Conservation (phyloP, 306 rosid species). For the barrel medic (Medicago truncatula) region DNA sequence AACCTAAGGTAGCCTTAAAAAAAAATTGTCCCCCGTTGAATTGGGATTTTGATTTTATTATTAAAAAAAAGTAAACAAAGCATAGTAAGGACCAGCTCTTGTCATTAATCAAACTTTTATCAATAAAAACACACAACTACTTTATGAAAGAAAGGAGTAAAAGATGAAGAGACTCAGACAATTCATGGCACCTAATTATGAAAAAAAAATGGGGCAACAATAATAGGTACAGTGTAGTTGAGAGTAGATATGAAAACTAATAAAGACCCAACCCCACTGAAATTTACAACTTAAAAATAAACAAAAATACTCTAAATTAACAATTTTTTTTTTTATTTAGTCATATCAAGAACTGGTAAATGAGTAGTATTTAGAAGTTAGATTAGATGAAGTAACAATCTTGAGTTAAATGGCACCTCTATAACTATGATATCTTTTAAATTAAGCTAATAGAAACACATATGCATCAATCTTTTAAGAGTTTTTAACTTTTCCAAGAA, state of each 20-base stretch:
- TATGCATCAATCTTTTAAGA: background rate
- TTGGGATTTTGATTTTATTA: background rate
- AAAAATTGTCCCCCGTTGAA: background rate
- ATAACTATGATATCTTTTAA: too few species aligned
- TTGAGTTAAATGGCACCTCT: background rate
- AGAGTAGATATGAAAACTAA: conserved; percentile 34
- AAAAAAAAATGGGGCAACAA: conserved; percentile 17
- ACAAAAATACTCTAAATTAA: background rate
- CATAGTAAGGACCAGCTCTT: background rate
- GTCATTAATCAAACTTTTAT: conserved; percentile 10
- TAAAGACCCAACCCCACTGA: conserved; percentile 34
- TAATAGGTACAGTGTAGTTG: conserved; percentile 26
- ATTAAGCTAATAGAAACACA: background rate
- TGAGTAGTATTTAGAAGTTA: background rate
- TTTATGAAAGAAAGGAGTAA: background rate
- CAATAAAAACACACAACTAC: background rate
- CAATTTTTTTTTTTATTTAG: background rate
- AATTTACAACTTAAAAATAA: background rate
- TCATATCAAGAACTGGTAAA: background rate
- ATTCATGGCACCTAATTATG: background rate
- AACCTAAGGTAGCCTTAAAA: too few species aligned
- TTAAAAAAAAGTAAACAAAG: background rate
- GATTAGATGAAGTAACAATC: background rate
- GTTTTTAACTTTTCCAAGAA: background rate
- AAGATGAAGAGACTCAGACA: background rate